Percentiles rank a stretch among this genome's conserved stretches.
Evolutionary conservation across 495 filamentous ascomycete genomes (phyloP).

Genomic region (Margaritispora aquatica): DNA sequence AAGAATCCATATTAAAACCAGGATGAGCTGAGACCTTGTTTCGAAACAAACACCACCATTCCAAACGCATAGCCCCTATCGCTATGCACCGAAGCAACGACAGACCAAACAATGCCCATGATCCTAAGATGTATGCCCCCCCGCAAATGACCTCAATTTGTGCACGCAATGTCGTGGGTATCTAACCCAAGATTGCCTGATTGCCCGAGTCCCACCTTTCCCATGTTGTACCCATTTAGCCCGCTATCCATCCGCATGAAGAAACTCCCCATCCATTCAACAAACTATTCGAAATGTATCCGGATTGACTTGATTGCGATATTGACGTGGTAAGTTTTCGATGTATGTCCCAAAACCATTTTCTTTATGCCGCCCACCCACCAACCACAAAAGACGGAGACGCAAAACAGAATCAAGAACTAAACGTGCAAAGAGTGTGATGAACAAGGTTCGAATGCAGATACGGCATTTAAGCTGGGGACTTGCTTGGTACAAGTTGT

Average conservation of each 20-base stretch:
- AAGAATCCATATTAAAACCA: background rate
- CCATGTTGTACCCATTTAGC: slow-evolving; percentile 6
- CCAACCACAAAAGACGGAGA: slow-evolving; percentile 12
- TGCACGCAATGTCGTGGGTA: background rate
- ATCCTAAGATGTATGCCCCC: slow-evolving; percentile 11
- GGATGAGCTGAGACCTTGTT: background rate
- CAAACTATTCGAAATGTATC: slow-evolving; percentile 6
- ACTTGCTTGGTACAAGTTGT: slow-evolving; percentile 51
- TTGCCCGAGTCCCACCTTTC: background rate
- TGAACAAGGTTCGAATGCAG: slow-evolving; percentile 18
- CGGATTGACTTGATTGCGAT: slow-evolving; percentile 4
- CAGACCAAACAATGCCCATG: slow-evolving; percentile 6
- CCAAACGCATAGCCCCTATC: slow-evolving; percentile 43
- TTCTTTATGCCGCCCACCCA: slow-evolving; percentile 24
- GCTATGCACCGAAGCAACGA: slow-evolving; percentile 46
- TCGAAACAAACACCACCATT: slow-evolving; percentile 37
- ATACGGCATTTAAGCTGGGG: slow-evolving; percentile 43
- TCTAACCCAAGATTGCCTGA: background rate
- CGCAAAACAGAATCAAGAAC: slow-evolving; percentile 20
- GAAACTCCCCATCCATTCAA: slow-evolving; percentile 21
- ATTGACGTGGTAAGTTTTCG: slow-evolving; percentile 1
- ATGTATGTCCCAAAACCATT: slow-evolving; percentile 23
- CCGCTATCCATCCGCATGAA: slow-evolving; percentile 24
- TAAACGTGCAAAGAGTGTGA: slow-evolving; percentile 22
- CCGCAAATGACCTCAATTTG: slow-evolving; percentile 1